Conservation (phyloP, 305 asterid species). For the Fraxinus sp. region DNA sequence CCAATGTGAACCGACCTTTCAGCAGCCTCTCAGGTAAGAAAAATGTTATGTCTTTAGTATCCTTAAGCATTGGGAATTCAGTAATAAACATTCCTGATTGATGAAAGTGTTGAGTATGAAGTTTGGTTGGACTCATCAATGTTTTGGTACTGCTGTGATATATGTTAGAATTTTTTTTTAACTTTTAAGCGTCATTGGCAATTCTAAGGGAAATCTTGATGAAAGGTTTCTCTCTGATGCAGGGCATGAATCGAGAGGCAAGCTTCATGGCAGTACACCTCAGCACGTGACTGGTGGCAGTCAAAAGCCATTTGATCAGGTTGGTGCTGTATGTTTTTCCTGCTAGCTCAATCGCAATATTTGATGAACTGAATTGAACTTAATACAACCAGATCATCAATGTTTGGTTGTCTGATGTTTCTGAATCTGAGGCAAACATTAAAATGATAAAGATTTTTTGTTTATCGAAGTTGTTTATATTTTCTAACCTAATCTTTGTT, state of each 20-base stretch:
- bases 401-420: slow-evolving; percentile 25
- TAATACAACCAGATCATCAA: slow-evolving; percentile 4
- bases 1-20: slow-evolving; percentile 21
- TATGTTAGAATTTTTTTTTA: background rate
- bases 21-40: slow-evolving; percentile 27
- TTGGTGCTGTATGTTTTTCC: slow-evolving; percentile 24
- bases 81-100: background rate
- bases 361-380: slow-evolving; percentile 5
- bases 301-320: slow-evolving; percentile 46
- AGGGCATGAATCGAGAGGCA: slow-evolving; percentile 46
- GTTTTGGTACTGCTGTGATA: slow-evolving; percentile 6
- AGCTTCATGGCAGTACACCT: slow-evolving; percentile 44
- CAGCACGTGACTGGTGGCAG: slow-evolving; percentile 30
- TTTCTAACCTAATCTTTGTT: slow-evolving; percentile 17
- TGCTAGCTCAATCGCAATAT: slow-evolving; percentile 9
- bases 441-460: background rate
- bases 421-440: background rate
- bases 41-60: background rate
- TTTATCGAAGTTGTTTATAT: background rate
- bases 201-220: slow-evolving; percentile 19
- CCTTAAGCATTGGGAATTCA: background rate
- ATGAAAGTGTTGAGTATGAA: slow-evolving; percentile 12
- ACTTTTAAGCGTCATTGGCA: background rate
- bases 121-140: slow-evolving; percentile 14
- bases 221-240: slow-evolving; percentile 30